Conservation (phyloP, 2,329 filamentous ascomycete species). For the Rugonectria rugulosa region DNA sequence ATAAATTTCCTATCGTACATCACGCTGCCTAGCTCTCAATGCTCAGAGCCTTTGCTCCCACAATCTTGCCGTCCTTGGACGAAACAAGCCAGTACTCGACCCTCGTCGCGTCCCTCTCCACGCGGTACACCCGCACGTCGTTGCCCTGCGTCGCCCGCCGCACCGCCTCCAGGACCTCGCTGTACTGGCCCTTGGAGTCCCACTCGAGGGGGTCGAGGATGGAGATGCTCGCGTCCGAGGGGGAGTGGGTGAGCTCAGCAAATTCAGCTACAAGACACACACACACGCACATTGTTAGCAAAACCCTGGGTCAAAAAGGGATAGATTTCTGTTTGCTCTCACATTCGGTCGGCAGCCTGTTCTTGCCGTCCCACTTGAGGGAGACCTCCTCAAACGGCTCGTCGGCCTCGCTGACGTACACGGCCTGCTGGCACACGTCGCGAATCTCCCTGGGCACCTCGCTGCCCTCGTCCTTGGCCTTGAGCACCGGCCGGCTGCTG, state of each 20-base stretch:
- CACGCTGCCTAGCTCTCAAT: slow-evolving; percentile 69
- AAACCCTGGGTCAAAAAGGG: not conserved
- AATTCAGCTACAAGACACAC: slow-evolving; percentile 66
- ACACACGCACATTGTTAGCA: not conserved
- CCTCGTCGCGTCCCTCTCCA: slow-evolving; percentile 68
- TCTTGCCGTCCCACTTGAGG: slow-evolving; percentile 64
- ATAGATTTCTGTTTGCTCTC: slow-evolving; percentile 36
- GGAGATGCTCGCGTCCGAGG: slow-evolving; percentile 64
- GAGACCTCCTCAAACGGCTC: slow-evolving; percentile 84
- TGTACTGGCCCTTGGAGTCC: slow-evolving; percentile 76
- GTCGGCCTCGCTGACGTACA: slow-evolving; percentile 84
- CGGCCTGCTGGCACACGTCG: slow-evolving; percentile 58
- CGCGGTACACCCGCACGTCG: slow-evolving; percentile 78
- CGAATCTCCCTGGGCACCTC: slow-evolving; percentile 67
- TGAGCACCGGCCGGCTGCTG: slow-evolving; percentile 50
- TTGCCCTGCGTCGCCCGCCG: slow-evolving; percentile 67
- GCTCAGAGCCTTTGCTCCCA: slow-evolving; percentile 80
- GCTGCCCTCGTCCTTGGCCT: slow-evolving; percentile 60
- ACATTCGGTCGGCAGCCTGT: slow-evolving; percentile 69
- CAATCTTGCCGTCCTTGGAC: slow-evolving; percentile 67
- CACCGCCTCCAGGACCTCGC: slow-evolving; percentile 72
- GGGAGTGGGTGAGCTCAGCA: slow-evolving; percentile 67
- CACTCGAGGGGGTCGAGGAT: slow-evolving; percentile 75
- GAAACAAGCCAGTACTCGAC: slow-evolving; percentile 83
- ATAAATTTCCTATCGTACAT: no score